Conservation (phyloP, 2,329 filamentous ascomycete species). For the Clonostachys byssicola region DNA sequence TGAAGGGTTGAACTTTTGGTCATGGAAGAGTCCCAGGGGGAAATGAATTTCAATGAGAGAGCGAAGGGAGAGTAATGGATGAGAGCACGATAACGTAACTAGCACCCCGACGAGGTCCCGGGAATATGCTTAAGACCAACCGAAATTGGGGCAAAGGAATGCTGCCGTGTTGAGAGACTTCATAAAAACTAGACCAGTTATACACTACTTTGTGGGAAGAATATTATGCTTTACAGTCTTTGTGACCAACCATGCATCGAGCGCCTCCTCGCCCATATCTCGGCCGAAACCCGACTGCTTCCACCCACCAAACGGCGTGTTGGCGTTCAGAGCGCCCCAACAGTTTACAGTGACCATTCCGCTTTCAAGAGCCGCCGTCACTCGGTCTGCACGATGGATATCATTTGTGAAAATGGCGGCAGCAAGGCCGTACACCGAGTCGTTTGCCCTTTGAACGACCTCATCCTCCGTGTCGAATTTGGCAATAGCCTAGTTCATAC, state of each 20-base stretch:
- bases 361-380: not conserved
- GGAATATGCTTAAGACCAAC: too few relatives aligned
- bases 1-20: too few relatives aligned
- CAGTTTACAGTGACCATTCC: not conserved
- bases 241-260: not conserved
- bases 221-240: not conserved
- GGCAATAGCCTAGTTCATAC: constrained; percentile 8
- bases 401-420: not conserved
- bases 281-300: constrained; percentile 56
- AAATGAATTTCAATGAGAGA: too few relatives aligned
- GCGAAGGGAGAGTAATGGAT: too few relatives aligned
- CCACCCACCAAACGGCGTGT: constrained; percentile 33
- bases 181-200: too few relatives aligned
- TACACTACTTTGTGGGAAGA: not conserved
- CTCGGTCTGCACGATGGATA: not conserved
- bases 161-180: too few relatives aligned
- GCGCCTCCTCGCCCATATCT: constrained; percentile 31
- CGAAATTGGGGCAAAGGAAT: too few relatives aligned
- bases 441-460: not conserved
- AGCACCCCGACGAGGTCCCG: too few relatives aligned
- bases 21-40: too few relatives aligned
- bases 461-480: not conserved
- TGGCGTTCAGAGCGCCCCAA: constrained; percentile 2
- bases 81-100: too few relatives aligned
- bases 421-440: not conserved